A percentile compares a stretch with the other conserved stretches of the same genome.
Evolutionary conservation across 106 monocot species (phyloP).

Genomic region (Allium sativum): DNA sequence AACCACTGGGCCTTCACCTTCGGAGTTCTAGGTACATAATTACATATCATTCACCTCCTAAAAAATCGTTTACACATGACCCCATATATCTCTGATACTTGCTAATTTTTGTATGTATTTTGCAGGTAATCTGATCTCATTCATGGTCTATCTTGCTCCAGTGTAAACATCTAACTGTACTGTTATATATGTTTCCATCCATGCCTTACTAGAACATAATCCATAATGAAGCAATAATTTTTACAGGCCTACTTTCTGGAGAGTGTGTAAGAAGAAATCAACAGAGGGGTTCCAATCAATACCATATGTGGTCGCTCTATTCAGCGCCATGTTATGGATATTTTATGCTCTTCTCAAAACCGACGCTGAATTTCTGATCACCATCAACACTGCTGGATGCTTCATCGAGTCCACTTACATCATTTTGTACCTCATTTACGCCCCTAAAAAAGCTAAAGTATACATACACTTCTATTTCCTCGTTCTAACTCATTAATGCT

Average conservation of each 20-base stretch:
- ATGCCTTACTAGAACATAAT: no score
- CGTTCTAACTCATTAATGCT: not conserved
- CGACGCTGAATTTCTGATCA: conserved; percentile 19
- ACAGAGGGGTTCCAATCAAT: conserved; percentile 56
- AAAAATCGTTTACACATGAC: not conserved
- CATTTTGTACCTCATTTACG: conserved; percentile 33
- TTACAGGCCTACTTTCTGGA: conserved; percentile 55
- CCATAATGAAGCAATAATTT: not conserved
- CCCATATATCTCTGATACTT: not conserved
- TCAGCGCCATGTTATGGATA: conserved; percentile 70
- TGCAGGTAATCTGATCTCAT: conserved; percentile 19
- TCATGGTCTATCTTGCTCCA: conserved; percentile 18
- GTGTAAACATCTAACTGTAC: not conserved
- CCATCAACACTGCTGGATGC: conserved; percentile 29
- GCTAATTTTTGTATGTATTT: not conserved
- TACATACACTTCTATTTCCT: not conserved
- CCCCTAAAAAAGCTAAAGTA: conserved; percentile 34
- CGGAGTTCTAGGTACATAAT: conserved; percentile 4
- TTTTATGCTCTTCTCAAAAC: conserved; percentile 47
- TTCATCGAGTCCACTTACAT: conserved; percentile 31
- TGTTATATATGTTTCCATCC: not conserved
- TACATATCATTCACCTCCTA: not conserved
- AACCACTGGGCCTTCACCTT: conserved; percentile 9
- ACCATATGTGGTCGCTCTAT: conserved; percentile 53
- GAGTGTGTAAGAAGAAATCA: conserved; percentile 46